Base-by-base conservation (phyloP, 2,329 filamentous ascomycete species). In the Hymenoscyphus occultus region DNA sequence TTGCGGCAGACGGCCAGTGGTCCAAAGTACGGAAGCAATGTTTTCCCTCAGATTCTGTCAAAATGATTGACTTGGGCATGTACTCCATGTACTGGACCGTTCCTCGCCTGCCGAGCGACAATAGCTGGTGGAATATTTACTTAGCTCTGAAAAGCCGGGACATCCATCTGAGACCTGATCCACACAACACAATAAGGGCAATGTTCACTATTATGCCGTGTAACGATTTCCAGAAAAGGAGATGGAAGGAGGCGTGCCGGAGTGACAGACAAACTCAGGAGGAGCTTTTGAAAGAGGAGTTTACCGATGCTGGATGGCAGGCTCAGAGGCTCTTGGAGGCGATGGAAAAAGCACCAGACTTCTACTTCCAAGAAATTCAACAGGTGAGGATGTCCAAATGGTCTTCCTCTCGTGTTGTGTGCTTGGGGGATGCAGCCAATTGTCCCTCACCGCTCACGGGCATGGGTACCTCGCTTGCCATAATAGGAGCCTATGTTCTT, bases 341-440 rank as follows among this genome's bases (percentile, higher is more conserved):
- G 0, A 74, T 86, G 72, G 69, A 76, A 2, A 56, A 56, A 14
- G 45, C 68, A 1, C 70, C 76, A 1, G 79, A 84, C 68, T 83
- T 84, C 63, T 84, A 84, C 69, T 76, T 77, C 59, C 76, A 79
- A 61, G 73, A 77, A 3, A 71, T 83, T 56, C 78, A 76, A 0
- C 77, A 81, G 39, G 79, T 87, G 39, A 79, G 79, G 54, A 65
- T 82, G 62, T 71, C 77, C 0, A 65, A 65, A 1, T 82, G 79
- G 79, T 80, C 74, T 3, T 75, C 75, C 0, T 80, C 81, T 0
- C 80, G 83, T 0, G 78, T 85, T 2, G 80, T 77, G 1, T 75
- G 86, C 0, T 61, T 86, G 0, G 85, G 85, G 0, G 85, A 89
- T 67, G 82, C 86, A 81, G 1, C 84, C 86, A 69, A 83, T 84